Evolutionary conservation across 1,284 basidiomycete species (phyloP).

Genomic region (Athelia sp.): DNA sequence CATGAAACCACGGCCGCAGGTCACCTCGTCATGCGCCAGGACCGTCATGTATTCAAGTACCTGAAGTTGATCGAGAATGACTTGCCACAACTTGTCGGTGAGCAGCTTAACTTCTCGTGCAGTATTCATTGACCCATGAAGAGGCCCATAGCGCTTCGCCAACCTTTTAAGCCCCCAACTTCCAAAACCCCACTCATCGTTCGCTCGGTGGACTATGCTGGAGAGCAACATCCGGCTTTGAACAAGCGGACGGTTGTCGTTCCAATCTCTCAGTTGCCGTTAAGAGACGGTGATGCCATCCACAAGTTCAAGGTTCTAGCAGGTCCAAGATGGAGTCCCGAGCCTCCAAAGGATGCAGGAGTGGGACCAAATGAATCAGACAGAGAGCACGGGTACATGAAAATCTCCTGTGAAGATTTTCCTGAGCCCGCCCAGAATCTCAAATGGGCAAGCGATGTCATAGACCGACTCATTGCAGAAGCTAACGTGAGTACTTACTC

Average conservation of each 20-base stretch:
- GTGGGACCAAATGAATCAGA: slow-evolving; percentile 32
- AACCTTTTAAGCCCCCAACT: slow-evolving; percentile 66
- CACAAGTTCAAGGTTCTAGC: slow-evolving; percentile 82
- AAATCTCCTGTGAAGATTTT: slow-evolving; percentile 83
- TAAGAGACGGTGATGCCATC: slow-evolving; percentile 54
- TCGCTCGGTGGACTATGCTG: slow-evolving; percentile 72
- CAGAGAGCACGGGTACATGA: slow-evolving; percentile 73
- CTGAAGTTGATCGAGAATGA: slow-evolving; percentile 82
- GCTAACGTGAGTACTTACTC: slow-evolving; percentile 64
- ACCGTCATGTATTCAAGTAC: slow-evolving; percentile 68
- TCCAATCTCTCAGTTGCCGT: slow-evolving; percentile 66
- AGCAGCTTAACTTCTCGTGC: slow-evolving; percentile 23
- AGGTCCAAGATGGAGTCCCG: slow-evolving; percentile 76
- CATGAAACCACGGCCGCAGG: slow-evolving; percentile 63
- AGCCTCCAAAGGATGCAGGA: slow-evolving; percentile 66
- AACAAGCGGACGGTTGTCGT: slow-evolving; percentile 70
- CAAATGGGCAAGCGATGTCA: slow-evolving; percentile 79
- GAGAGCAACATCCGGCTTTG: slow-evolving; percentile 65
- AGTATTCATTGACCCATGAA: slow-evolving; percentile 9
- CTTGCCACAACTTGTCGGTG: slow-evolving; percentile 77
- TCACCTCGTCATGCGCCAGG: slow-evolving; percentile 64
- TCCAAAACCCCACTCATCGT: slow-evolving; percentile 57
- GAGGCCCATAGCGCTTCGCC: slow-evolving; percentile 61
- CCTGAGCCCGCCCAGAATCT: slow-evolving; percentile 75
- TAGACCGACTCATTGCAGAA: slow-evolving; percentile 66